Conservation (phyloP, 352 stramenopile genomes). For the Globisporangium yorkense region DNA sequence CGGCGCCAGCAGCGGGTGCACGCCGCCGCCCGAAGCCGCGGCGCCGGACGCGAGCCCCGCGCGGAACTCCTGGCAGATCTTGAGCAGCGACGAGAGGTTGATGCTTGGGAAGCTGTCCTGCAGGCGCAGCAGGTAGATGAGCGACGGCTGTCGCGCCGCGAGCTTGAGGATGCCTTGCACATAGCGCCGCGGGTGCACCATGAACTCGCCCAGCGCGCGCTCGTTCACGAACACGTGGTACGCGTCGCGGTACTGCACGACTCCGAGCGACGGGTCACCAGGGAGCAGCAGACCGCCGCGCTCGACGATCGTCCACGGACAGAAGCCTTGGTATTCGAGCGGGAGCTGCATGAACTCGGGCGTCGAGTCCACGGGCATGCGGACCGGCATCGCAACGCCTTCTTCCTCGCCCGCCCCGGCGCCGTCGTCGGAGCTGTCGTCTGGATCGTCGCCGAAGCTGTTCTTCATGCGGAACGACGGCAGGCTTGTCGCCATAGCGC, state of each 20-base stretch:
- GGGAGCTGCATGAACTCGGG: conserved; percentile 93
- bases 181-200: conserved; percentile 79
- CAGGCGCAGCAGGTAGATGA: conserved; percentile 90
- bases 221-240: conserved; percentile 94
- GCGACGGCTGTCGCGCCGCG: conserved; percentile 72
- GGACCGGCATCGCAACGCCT: conserved; percentile 46
- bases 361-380: conserved; percentile 88
- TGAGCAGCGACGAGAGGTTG: conserved; percentile 62
- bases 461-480: conserved; percentile 23
- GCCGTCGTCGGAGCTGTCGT: conserved; percentile 15
- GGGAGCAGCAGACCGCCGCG: conserved; percentile 86
- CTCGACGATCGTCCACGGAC: conserved; percentile 88
- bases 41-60: conserved; percentile 13
- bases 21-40: conserved; percentile 18
- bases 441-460: conserved; percentile 28
- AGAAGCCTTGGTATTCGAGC: conserved; percentile 93
- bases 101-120: conserved; percentile 83
- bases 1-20: conserved; percentile 57
- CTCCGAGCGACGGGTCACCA: conserved; percentile 87
- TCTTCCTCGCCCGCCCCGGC: conserved; percentile 31
- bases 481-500: conserved; percentile 7
- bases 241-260: conserved; percentile 85
- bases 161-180: conserved; percentile 64
- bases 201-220: conserved; percentile 84
- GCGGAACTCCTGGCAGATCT: conserved; percentile 45